phyloP scores from a whole-genome alignment of 306 rosid species.

The Inga leiocalycina region DNA sequence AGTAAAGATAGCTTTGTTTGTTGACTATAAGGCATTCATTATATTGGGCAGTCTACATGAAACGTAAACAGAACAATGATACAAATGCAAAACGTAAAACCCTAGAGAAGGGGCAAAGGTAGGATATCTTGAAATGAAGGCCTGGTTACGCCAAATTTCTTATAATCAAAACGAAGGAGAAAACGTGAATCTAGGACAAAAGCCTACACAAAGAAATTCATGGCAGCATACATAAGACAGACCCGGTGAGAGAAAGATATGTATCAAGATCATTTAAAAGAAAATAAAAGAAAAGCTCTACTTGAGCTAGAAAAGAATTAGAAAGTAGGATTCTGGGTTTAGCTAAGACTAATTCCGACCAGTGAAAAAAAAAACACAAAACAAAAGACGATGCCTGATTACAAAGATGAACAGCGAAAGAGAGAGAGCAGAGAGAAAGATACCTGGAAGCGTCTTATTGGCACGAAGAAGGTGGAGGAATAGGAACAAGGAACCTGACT shows the following conservation, averaged over 20 bases:
- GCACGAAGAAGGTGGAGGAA: background rate
- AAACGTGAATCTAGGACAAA: background rate
- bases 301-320: background rate
- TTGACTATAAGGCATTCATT: background rate
- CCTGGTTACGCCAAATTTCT: background rate
- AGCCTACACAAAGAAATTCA: background rate
- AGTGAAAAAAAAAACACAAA: background rate
- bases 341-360: background rate
- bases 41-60: background rate
- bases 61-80: no score
- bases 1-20: background rate
- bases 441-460: constrained; percentile 32
- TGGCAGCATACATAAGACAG: background rate
- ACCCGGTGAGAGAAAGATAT: background rate
- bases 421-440: background rate
- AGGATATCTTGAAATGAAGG: background rate
- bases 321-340: background rate
- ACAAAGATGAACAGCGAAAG: background rate
- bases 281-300: background rate
- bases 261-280: background rate
- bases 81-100: background rate
- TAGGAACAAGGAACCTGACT: background rate
- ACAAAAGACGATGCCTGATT: background rate
- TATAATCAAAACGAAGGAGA: background rate
- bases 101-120: background rate